Percentiles rank a stretch among this genome's conserved stretches.
These are phyloP conservation scores for Thinopyrum elongatum DNA, from an alignment of 176 grass and related monocot species.

Conservation along the genomic window DNA sequence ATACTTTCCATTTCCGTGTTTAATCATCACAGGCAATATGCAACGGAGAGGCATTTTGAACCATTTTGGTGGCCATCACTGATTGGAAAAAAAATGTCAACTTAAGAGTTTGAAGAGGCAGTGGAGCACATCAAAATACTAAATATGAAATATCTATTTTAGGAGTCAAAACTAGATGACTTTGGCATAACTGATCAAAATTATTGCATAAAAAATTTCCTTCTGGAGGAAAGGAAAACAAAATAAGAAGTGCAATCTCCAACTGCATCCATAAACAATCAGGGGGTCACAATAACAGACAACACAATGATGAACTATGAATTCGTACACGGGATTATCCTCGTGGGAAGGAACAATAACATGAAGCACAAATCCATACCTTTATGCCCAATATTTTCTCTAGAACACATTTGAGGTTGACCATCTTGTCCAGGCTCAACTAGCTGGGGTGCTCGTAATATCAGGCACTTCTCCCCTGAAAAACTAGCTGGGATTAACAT, in stretches of 20 bases:
- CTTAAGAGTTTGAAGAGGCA: not conserved
- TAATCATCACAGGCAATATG: not conserved
- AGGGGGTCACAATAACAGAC: not conserved
- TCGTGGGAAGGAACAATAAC: not conserved
- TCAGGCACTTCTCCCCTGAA: not conserved
- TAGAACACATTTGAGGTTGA: not conserved
- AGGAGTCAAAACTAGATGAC: not conserved
- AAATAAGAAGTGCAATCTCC: not conserved
- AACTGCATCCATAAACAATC: not conserved
- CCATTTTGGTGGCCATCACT: not conserved
- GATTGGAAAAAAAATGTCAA: not conserved
- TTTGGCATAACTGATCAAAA: not conserved
- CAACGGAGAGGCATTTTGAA: not conserved
- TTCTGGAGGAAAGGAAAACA: not conserved
- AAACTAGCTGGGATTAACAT: not conserved
- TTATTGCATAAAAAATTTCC: not conserved
- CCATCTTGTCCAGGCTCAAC: not conserved
- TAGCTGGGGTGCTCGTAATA: not conserved
- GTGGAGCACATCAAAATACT: not conserved
- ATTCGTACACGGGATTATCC: not conserved
- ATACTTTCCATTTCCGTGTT: not conserved
- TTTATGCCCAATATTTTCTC: not conserved
- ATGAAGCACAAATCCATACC: not conserved
- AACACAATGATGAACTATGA: not conserved
- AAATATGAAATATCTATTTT: not conserved